Evolutionary conservation across 2,329 filamentous ascomycete genomes (phyloP), one percentile per base, ranked within the genome.

Genomic region (Emergomyces pasteurianus): DNA sequence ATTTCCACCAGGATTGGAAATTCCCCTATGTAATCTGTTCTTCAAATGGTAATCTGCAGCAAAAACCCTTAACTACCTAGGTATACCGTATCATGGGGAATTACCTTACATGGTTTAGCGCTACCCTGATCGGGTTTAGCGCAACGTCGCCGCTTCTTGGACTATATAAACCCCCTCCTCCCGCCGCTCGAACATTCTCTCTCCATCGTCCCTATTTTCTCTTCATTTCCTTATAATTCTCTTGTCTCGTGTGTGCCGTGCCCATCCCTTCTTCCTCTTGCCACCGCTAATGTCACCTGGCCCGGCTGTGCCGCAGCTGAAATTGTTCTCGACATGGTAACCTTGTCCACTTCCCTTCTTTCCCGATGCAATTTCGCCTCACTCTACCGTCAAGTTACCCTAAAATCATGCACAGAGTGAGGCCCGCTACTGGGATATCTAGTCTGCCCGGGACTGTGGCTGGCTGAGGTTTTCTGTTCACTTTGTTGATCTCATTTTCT

Each of bases 201-300:
- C 28, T 53, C 54, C 54, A 42, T 57, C 26, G 26, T 57, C 40
- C n/a, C 54, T 57, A 43, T 57, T 43, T 57, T 43, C 54, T 36
- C 26, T 57, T 16, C n/a, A 18, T 53, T 53, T 53, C 14, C 28
- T 53, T 28, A 36, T 8, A 53, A 36, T 9, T 50, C 18, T n/a
- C 42, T 46, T 16, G 16, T 46, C 42, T 46, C 18, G 9, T 46
- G 42, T 46, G 21, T 46, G 18, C 42, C 21, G 42, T 16, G 21
- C 42, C 42, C 42, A 9, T 46, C 31, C 31, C 31, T 43, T 43
- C 42, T n/a, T 46, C 16, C 42, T 21, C 9, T 55, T 23, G 10
- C 52, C 52, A 55, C 52, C 12, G 12, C 21, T 16, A 21, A 8
- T 36, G 8, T 36, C 4, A 36, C 34, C 5, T 9, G 34, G 34